Evolutionary conservation across 2,329 filamentous ascomycete species (phyloP).

Genomic region (Penicillium palitans): DNA sequence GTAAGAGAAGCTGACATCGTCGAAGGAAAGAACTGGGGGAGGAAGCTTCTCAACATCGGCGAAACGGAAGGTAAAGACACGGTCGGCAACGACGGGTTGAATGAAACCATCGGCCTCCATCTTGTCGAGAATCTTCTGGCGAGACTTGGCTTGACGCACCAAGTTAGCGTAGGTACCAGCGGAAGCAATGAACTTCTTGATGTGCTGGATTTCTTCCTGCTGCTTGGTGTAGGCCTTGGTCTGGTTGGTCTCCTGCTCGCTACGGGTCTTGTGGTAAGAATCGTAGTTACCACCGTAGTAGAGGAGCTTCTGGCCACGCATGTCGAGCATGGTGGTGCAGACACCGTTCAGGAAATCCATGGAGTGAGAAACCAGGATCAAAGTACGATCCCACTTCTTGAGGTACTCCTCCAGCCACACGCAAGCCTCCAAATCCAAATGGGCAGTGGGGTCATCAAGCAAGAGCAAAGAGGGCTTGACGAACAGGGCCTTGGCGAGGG

Average conservation of each 20-base stretch:
- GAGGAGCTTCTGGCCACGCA: constrained; percentile 81
- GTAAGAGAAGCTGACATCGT: constrained; percentile 98
- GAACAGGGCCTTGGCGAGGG: constrained; percentile 94
- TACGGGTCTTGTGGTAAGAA: constrained; percentile 90
- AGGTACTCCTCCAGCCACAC: constrained; percentile 99
- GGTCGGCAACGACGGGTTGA: constrained; percentile 79
- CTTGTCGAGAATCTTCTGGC: constrained; percentile 99
- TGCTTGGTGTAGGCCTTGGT: constrained; percentile 99
- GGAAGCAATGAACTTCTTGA: constrained; percentile 99
- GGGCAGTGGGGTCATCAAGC: constrained; percentile 96
- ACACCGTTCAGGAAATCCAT: constrained; percentile 99
- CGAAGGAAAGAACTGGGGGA: constrained; percentile 91
- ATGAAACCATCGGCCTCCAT: constrained; percentile 99
- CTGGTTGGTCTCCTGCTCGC: constrained; percentile 95
- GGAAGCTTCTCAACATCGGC: constrained; percentile 99
- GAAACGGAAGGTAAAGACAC: constrained; percentile 96
- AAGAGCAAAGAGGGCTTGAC: constrained; percentile 95
- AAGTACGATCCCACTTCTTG: constrained; percentile 98
- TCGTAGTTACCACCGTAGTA: constrained; percentile 99
- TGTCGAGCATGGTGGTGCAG: constrained; percentile 97
- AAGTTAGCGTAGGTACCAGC: constrained; percentile 99
- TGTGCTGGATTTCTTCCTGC: constrained; percentile 97
- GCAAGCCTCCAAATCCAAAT: constrained; percentile 98
- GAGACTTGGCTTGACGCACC: constrained; percentile 97
- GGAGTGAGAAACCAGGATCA: constrained; percentile 94